phyloP scores from a whole-genome alignment of 345 rosid genomes.

The Heritiera fomes region DNA sequence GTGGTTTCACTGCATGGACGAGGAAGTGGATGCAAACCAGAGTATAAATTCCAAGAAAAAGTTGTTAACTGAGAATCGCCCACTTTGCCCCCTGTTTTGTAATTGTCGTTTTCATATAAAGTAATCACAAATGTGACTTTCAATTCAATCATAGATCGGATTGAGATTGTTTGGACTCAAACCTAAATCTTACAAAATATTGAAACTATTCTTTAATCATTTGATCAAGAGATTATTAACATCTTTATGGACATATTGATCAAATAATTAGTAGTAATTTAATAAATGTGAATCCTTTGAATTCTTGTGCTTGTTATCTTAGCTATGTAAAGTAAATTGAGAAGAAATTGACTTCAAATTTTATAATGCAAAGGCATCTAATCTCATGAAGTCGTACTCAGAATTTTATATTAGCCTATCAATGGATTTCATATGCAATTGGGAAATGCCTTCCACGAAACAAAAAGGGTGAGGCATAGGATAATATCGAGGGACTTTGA shows the following conservation, averaged over 20 bases:
- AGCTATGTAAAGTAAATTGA: background rate
- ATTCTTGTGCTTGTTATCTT: background rate
- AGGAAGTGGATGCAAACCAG: background rate
- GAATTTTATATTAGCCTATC: background rate
- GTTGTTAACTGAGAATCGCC: conserved; percentile 4
- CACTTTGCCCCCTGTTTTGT: background rate
- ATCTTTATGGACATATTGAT: background rate
- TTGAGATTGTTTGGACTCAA: too few relatives aligned
- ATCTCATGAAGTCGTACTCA: too few relatives aligned
- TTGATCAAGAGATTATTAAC: too few relatives aligned
- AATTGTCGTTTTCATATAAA: background rate
- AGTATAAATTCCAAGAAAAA: conserved; percentile 24
- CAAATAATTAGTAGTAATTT: background rate
- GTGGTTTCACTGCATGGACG: background rate
- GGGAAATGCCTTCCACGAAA: background rate
- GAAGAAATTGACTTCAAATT: background rate
- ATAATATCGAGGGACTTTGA: background rate
- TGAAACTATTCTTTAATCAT: too few relatives aligned
- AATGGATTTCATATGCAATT: background rate
- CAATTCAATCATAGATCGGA: too few relatives aligned
- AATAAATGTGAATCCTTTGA: background rate
- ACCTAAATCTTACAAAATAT: too few relatives aligned
- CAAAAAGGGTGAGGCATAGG: background rate
- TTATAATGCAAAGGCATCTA: conserved; percentile 13
- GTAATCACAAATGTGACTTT: background rate